Base-by-base conservation (phyloP, 345 rosid species). In the Euphorbia peplus region DNA sequence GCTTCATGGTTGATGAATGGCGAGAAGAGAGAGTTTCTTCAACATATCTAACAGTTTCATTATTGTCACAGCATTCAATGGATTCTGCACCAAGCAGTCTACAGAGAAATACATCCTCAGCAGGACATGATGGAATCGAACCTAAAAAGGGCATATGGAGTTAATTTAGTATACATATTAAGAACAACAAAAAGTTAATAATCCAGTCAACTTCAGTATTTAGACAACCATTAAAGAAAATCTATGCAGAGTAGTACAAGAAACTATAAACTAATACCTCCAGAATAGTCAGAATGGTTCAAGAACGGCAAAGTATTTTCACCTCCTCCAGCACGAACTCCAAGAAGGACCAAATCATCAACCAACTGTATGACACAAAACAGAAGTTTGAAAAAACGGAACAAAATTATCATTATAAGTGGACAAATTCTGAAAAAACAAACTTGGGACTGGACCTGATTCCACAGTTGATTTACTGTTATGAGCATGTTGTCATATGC, bases 91-190 rank as follows among this genome's bases (percentile, higher is more conserved):
- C 80, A 56, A 91, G 81, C 72, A 93, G 80, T 84, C 92, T 89
- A 80, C 95, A 91, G 11, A 93, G 87, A 78, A 93, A 89, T 68
- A 75, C 83, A 72, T 93, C 90, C 69, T 91, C 92, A 10, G 93
- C 80, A 63, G 87, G 70, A 65, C 92, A 89, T 29, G 87, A 81
- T 44, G 97, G 92, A 70, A 86, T 74, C 41, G 83, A 78, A 80
- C 90, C 98, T 90, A 77, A 42, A 78, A 59, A 74, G 55, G 48
- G 62, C n/a, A n/a, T 30, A 56, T 57, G 55, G 63, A 67, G 63
- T 78, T 67, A 81, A 58, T 82, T 41, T 56, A 66, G 15, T 54
- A 13, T 30, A 56, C 25, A 56, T 12, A 4, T 56, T 30, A 13
- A 13, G 16, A 0, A 15, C 60, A 21, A n/a, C 21, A 53, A 21